phyloP scores from a whole-genome alignment of 2,329 filamentous ascomycete genomes.

The Apiospora hydei region DNA sequence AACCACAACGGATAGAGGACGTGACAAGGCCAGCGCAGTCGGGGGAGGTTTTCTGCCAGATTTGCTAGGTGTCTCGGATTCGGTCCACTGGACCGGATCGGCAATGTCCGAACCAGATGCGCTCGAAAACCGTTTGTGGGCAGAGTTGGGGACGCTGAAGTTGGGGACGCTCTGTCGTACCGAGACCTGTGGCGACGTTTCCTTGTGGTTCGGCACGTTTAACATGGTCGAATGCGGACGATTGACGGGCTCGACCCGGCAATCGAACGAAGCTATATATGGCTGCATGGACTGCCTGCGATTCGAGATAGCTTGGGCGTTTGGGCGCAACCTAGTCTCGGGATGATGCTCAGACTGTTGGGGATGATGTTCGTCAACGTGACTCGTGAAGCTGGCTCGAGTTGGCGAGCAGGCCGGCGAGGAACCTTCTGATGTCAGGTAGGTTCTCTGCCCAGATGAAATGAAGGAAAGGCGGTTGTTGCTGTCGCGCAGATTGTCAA shows the following conservation, averaged over 20 bases:
- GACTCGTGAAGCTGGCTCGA: constrained; percentile 56
- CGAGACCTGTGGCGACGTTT: not conserved
- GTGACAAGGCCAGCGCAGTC: constrained; percentile 54
- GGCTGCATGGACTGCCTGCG: constrained; percentile 61
- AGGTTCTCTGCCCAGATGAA: constrained; percentile 67
- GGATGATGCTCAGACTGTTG: constrained; percentile 34
- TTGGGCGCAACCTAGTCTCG: constrained; percentile 56
- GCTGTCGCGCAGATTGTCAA: constrained; percentile 63
- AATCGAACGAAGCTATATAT: constrained; percentile 52
- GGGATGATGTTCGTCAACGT: constrained; percentile 42
- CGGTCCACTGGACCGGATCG: constrained; percentile 32
- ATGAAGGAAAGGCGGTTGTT: constrained; percentile 63
- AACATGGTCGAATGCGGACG: constrained; percentile 38
- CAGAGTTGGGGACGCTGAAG: constrained; percentile 60
- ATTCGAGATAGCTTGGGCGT: constrained; percentile 58
- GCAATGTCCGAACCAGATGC: constrained; percentile 35
- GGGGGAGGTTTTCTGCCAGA: constrained; percentile 49
- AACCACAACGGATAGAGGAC: constrained; percentile 61
- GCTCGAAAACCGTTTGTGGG: constrained; percentile 54
- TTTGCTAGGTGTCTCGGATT: constrained; percentile 38
- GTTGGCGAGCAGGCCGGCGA: constrained; percentile 65
- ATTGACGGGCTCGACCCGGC: constrained; percentile 39
- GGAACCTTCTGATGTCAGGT: constrained; percentile 64
- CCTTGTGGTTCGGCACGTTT: not conserved
- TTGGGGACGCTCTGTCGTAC: constrained; percentile 50